These are phyloP conservation scores for Talaromyces albobiverticillius DNA, from an alignment of 2,329 filamentous ascomycete species.

Conservation along the genomic window DNA sequence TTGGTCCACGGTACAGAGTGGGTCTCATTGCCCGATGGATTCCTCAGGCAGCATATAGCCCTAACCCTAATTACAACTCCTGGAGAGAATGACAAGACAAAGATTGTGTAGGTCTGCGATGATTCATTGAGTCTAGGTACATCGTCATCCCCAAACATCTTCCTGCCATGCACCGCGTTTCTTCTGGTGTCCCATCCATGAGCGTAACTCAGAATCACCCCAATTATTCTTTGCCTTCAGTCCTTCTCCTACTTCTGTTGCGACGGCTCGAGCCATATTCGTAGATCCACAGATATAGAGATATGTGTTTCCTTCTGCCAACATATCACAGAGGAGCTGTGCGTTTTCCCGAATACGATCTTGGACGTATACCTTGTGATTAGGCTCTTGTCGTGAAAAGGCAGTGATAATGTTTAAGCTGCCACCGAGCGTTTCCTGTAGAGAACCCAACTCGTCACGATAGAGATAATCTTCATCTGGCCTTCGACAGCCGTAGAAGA, in stretches of 20 bases:
- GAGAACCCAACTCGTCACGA: neutral
- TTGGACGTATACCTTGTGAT: slow-evolving; percentile 1
- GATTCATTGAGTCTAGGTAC: too few species aligned
- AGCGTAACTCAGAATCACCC: neutral
- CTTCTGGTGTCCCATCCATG: neutral
- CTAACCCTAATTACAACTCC: too few species aligned
- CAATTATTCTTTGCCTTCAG: neutral
- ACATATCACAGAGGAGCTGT: neutral
- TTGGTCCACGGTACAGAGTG: too few species aligned
- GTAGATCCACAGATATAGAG: slow-evolving; percentile 6
- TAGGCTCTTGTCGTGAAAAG: neutral
- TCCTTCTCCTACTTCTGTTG: neutral
- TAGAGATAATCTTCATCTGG: slow-evolving; percentile 3
- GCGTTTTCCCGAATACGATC: neutral
- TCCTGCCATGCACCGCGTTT: slow-evolving; percentile 1
- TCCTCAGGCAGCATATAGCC: too few species aligned
- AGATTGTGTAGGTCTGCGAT: too few species aligned
- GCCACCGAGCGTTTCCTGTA: neutral
- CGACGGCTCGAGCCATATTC: slow-evolving; percentile 4
- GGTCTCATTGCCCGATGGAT: too few species aligned
- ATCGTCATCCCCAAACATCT: slow-evolving; percentile 9
- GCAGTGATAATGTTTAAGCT: neutral
- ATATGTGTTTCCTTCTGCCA: neutral
- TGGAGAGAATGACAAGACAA: too few species aligned
- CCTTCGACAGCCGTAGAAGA: slow-evolving; percentile 5